Percentiles rank a stretch among this genome's conserved stretches.
These are phyloP conservation scores for Camelina hispida DNA, from an alignment of 345 rosid species.

Conservation along the genomic window DNA sequence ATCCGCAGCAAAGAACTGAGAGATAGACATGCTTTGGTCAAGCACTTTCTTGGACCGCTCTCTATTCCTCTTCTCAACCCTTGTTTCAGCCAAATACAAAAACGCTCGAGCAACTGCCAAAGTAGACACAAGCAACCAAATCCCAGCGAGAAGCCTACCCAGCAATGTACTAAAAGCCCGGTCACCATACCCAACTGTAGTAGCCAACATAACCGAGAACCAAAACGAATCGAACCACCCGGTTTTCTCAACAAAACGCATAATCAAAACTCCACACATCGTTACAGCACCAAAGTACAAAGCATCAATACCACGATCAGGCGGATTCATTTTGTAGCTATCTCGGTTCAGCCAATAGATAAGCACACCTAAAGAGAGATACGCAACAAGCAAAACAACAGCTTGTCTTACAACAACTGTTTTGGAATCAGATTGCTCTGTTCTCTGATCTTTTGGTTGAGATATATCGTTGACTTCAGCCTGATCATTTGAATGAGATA, in stretches of 20 bases:
- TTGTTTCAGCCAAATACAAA: constrained; percentile 79
- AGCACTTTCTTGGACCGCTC: constrained; percentile 78
- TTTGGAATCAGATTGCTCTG: constrained; percentile 53
- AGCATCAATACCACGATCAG: constrained; percentile 89
- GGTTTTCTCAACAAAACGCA: constrained; percentile 78
- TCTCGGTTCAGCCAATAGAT: constrained; percentile 70
- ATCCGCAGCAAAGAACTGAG: constrained; percentile 89
- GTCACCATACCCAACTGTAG: constrained; percentile 93
- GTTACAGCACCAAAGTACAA: constrained; percentile 88
- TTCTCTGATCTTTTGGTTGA: constrained; percentile 34
- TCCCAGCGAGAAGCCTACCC: constrained; percentile 80
- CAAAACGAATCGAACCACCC: constrained; percentile 89
- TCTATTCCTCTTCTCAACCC: constrained; percentile 90
- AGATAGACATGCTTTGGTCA: constrained; percentile 76
- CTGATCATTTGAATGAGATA: constrained; percentile 36
- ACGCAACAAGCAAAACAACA: constrained; percentile 56
- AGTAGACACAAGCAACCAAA: constrained; percentile 92
- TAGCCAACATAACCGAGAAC: constrained; percentile 93
- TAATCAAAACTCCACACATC: constrained; percentile 83
- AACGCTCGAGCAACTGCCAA: constrained; percentile 88
- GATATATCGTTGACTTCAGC: too few relatives aligned
- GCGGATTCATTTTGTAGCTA: constrained; percentile 53
- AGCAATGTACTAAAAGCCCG: constrained; percentile 67
- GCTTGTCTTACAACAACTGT: constrained; percentile 59
- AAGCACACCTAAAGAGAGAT: constrained; percentile 70